These are phyloP conservation scores for Chaetomiaceae sp. DNA, from an alignment of 2,329 filamentous ascomycete genomes.

Conservation along the genomic window DNA sequence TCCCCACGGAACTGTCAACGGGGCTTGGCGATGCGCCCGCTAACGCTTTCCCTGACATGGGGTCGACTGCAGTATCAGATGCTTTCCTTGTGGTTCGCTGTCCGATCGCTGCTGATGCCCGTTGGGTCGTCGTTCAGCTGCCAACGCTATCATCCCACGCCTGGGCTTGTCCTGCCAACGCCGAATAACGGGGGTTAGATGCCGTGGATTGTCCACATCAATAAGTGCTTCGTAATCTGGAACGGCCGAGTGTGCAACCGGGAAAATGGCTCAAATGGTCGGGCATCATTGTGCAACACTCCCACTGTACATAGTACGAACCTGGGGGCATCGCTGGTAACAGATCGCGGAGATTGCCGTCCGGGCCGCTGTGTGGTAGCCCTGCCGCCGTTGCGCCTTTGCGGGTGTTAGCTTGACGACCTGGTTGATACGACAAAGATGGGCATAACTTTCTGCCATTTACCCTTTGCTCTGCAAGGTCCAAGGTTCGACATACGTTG, in stretches of 20 bases:
- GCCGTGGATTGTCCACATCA: not conserved
- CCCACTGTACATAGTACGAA: not conserved
- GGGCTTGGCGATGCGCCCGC: not conserved
- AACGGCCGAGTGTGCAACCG: not conserved
- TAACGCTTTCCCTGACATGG: too few species aligned
- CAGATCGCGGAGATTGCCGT: conserved; percentile 20
- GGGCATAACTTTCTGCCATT: too few species aligned
- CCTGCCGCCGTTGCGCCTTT: not conserved
- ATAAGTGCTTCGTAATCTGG: not conserved
- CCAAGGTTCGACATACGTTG: too few species aligned
- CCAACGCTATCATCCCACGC: too few species aligned
- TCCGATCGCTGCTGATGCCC: too few species aligned
- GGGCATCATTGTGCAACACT: conserved; percentile 8
- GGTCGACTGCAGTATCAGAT: too few species aligned
- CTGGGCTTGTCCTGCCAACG: too few species aligned
- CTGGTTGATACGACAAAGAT: too few species aligned
- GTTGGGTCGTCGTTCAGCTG: too few species aligned
- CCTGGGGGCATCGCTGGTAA: not conserved
- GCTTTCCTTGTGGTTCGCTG: too few species aligned
- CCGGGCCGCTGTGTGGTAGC: conserved; percentile 7
- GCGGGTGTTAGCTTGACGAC: too few species aligned
- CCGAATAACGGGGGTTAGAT: not conserved
- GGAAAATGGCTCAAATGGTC: not conserved
- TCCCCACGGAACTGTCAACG: not conserved
- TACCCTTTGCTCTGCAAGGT: too few species aligned